Conservation (phyloP, 2,329 filamentous ascomycete species). For the Atkinsonella hypoxylon region DNA sequence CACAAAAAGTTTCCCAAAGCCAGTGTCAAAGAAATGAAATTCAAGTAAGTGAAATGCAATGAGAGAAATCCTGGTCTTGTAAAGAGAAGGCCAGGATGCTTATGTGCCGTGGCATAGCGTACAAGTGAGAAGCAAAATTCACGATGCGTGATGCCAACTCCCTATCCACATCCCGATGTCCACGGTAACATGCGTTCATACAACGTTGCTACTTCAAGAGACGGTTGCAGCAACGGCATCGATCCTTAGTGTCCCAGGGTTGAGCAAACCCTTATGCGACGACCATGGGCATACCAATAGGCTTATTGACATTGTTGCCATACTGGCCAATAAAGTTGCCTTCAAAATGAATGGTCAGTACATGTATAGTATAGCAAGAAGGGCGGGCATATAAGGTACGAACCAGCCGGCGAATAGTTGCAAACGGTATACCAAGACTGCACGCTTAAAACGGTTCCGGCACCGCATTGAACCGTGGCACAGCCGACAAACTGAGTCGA, state of each 20-base stretch:
- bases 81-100: slow-evolving; percentile 18
- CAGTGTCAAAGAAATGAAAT: background rate
- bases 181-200: no score
- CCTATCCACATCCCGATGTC: slow-evolving; percentile 4
- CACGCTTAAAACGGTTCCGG: slow-evolving; percentile 35
- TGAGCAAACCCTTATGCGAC: slow-evolving; percentile 14
- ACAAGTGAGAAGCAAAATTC: slow-evolving; percentile 23
- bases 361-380: background rate
- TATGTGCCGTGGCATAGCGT: slow-evolving; percentile 22
- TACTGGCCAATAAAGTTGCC: slow-evolving; percentile 43
- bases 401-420: slow-evolving; percentile 72
- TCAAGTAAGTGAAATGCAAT: slow-evolving; percentile 2
- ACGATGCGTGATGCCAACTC: background rate
- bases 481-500: slow-evolving; percentile 26
- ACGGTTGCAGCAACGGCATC: no score
- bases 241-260: background rate
- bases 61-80: slow-evolving; percentile 6
- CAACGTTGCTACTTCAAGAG: no score
- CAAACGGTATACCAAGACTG: slow-evolving; percentile 70
- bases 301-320: slow-evolving; percentile 34
- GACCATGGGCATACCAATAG: slow-evolving; percentile 17
- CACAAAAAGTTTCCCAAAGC: background rate
- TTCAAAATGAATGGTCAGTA: slow-evolving; percentile 14
- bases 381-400: slow-evolving; percentile 15
- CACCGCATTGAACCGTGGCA: slow-evolving; percentile 59